phyloP scores from a whole-genome alignment of 768 basidiomycete genomes.

The Leccinum variicolor region DNA sequence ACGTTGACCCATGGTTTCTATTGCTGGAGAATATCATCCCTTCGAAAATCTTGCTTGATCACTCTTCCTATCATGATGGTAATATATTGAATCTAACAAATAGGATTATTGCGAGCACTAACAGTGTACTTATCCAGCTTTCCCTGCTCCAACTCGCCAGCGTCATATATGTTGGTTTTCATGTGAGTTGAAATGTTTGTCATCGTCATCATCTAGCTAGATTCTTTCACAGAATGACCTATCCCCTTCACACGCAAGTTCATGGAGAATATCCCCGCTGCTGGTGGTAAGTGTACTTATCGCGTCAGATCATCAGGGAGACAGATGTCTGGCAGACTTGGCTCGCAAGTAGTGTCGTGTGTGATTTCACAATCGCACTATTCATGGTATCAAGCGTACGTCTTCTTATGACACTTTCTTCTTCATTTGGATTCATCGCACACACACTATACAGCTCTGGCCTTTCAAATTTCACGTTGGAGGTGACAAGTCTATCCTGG shows the following conservation, averaged over 20 bases:
- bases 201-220: not conserved
- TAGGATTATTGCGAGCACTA: not conserved
- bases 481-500: slow-evolving; percentile 1
- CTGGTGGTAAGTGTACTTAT: slow-evolving; percentile 7
- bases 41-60: slow-evolving; percentile 1
- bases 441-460: slow-evolving; percentile 11
- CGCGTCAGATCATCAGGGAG: not conserved
- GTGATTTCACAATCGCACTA: slow-evolving; percentile 18
- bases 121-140: slow-evolving; percentile 5
- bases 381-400: slow-evolving; percentile 18
- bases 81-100: not conserved
- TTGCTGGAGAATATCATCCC: slow-evolving; percentile 21
- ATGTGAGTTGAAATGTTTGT: not conserved
- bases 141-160: slow-evolving; percentile 22
- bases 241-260: not conserved
- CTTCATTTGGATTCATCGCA: not conserved
- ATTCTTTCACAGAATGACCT: not conserved
- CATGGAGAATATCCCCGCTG: not conserved
- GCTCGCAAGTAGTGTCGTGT: slow-evolving; percentile 18
- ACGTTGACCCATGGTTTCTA: slow-evolving; percentile 15
- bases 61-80: slow-evolving; percentile 17
- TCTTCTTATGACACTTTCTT: not conserved
- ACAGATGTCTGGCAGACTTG: slow-evolving; percentile 11
- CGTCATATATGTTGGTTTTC: slow-evolving; percentile 1
- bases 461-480: slow-evolving; percentile 5